A percentile compares a stretch with the other conserved stretches of the same genome.
phyloP scores from a whole-genome alignment of 2,329 filamentous ascomycete genomes.

The Colletotrichum tanaceti region DNA sequence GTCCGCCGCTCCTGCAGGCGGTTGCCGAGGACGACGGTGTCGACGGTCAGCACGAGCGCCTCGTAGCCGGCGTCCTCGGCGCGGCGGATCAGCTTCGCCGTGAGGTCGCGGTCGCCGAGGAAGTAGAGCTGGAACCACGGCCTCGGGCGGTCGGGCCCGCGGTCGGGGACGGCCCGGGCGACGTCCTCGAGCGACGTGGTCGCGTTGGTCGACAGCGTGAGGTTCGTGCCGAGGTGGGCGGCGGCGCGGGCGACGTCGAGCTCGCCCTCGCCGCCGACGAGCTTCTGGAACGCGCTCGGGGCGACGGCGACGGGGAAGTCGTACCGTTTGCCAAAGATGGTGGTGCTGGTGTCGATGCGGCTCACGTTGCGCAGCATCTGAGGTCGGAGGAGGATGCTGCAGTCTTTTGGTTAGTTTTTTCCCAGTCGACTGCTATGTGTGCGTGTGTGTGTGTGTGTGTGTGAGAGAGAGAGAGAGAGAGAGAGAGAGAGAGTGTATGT shows the following conservation, averaged over 20 bases:
- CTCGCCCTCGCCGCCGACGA: conserved; percentile 46
- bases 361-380: conserved; percentile 42
- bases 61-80: conserved; percentile 47
- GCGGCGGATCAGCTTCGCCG: conserved; percentile 43
- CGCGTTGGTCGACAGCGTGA: conserved; percentile 46
- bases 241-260: conserved; percentile 46
- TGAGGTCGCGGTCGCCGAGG: conserved; percentile 42
- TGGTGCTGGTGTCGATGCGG: conserved; percentile 41
- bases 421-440: too few species aligned
- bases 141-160: conserved; percentile 35
- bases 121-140: conserved; percentile 46
- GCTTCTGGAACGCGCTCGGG: conserved; percentile 47
- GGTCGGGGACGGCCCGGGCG: conserved; percentile 31
- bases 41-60: conserved; percentile 47
- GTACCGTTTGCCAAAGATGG: conserved; percentile 36
- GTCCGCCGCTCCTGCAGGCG: conserved; percentile 47
- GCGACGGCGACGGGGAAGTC: conserved; percentile 48
- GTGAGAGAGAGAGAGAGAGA: too few species aligned
- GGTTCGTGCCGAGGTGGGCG: conserved; percentile 42
- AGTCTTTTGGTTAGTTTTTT: too few species aligned
- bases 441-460: too few species aligned
- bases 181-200: conserved; percentile 48
- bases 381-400: conserved; percentile 33
- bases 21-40: conserved; percentile 48
- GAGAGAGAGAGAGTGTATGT: too few species aligned